These are phyloP conservation scores for Nicotiana noctiflora DNA, from an alignment of 257 asterid genomes.

Conservation along the genomic window DNA sequence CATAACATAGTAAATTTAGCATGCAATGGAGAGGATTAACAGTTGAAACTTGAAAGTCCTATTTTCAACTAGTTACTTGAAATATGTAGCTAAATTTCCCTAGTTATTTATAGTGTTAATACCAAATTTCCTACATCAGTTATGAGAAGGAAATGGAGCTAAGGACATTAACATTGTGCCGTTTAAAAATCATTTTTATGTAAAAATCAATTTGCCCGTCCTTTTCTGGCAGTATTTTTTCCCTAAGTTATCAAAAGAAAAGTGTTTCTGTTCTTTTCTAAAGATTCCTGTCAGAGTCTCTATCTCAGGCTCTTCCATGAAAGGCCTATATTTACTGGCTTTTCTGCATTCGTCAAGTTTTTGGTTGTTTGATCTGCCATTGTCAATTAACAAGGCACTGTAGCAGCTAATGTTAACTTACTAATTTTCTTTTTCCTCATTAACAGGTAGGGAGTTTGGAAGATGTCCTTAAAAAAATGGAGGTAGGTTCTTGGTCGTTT, in stretches of 20 bases:
- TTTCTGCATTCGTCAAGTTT: background rate
- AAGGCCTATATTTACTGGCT: background rate
- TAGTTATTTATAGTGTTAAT: background rate
- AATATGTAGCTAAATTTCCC: background rate
- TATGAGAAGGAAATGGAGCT: background rate
- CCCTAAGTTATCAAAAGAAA: background rate
- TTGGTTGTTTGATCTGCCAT: background rate
- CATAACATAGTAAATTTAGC: background rate
- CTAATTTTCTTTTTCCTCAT: conserved; percentile 5
- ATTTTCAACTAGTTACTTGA: background rate
- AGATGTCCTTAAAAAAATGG: conserved; percentile 91
- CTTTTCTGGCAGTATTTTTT: background rate
- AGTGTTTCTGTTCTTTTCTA: background rate
- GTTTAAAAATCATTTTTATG: background rate
- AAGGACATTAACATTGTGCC: background rate
- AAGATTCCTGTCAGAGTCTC: background rate
- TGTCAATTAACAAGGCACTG: background rate
- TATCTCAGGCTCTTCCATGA: background rate
- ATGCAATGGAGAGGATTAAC: background rate
- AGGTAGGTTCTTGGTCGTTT: conserved; percentile 38
- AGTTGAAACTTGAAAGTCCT: background rate
- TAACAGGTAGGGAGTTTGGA: conserved; percentile 94
- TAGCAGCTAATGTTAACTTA: background rate
- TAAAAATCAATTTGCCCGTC: background rate
- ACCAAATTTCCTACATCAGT: background rate